Base-by-base conservation (phyloP, 768 basidiomycete species). In the Mycena leptocephala region DNA sequence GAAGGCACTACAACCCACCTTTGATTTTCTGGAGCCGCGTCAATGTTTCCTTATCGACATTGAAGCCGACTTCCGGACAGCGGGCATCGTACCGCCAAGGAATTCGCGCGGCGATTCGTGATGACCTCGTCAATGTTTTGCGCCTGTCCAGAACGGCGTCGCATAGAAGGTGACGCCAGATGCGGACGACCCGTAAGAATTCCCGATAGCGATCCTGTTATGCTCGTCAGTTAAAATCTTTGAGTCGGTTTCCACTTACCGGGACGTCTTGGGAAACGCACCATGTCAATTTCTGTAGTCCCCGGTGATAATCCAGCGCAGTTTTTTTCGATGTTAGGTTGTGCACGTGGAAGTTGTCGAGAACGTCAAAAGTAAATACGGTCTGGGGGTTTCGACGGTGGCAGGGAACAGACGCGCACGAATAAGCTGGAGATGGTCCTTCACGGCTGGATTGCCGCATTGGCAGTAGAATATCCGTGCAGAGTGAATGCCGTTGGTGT, bases 261-360 rank as follows among this genome's bases (percentile, higher is more conserved):
- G 24, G 9, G 3, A 70, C 56, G 9, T 79, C 20, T 81, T 58
- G 1, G 81, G 76, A 69, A 81, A 82, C 22, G 77, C 80, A 46
- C 62, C 41, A 66, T 22, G 82, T 84, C 20, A 78, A 66, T 39
- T 75, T 39, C 22, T 63, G 69, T 5, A 85, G 64, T 22, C 77
- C 67, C 30, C 62, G 33, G 35, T 76, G 58, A 63, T 82, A 88
- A 56, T 87, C 84, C 35, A 82, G 83, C 1, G 73, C 74, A 0
- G 82, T 80, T 13, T 80, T 71, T 72, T 88, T 88, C 14, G 81
- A 85, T 30, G 82, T 72, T 0, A 85, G 72, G 1, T 77, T 80
- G n/a, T 84, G 80, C 2, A 81, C 13, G 24, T 87, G 84, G 46
- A 85, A 88, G 9, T 75, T 39, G 2, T 84, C 32, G 30, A 83